Evolutionary conservation across 1,284 basidiomycete genomes (phyloP).

Genomic region (Tremellales sp.): DNA sequence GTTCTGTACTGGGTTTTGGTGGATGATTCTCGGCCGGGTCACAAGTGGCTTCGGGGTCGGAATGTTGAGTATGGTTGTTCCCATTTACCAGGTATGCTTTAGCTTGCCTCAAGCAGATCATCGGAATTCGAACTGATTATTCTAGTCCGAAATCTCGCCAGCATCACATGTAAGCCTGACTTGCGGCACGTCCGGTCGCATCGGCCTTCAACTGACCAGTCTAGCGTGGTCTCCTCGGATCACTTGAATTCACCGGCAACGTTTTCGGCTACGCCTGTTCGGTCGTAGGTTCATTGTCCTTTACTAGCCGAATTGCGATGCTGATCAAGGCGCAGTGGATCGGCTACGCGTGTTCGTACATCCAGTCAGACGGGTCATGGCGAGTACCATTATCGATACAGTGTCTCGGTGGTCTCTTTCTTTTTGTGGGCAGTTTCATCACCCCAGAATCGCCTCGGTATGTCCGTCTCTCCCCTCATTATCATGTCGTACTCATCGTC

Average conservation of each 20-base stretch:
- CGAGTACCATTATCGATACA: constrained; percentile 79
- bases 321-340: constrained; percentile 63
- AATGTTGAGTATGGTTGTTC: constrained; percentile 89
- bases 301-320: neutral
- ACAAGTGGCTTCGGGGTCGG: constrained; percentile 92
- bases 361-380: constrained; percentile 77
- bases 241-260: constrained; percentile 94
- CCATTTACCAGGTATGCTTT: constrained; percentile 67
- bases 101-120: no score
- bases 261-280: constrained; percentile 92
- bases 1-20: constrained; percentile 72
- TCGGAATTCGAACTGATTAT: constrained; percentile 5
- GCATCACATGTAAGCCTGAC: constrained; percentile 51
- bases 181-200: constrained; percentile 63
- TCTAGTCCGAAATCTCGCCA: constrained; percentile 85
- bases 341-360: constrained; percentile 88
- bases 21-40: constrained; percentile 84
- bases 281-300: constrained; percentile 59
- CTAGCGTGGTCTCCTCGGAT: constrained; percentile 83
- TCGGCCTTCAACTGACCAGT: constrained; percentile 10
- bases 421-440: constrained; percentile 75
- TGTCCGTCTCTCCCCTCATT: constrained; percentile 9
- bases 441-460: constrained; percentile 91
- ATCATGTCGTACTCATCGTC: neutral
- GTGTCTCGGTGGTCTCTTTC: constrained; percentile 78